Evolutionary conservation across 805 yeast species (phyloP).

Genomic region (Saccharomycopsis sp.): DNA sequence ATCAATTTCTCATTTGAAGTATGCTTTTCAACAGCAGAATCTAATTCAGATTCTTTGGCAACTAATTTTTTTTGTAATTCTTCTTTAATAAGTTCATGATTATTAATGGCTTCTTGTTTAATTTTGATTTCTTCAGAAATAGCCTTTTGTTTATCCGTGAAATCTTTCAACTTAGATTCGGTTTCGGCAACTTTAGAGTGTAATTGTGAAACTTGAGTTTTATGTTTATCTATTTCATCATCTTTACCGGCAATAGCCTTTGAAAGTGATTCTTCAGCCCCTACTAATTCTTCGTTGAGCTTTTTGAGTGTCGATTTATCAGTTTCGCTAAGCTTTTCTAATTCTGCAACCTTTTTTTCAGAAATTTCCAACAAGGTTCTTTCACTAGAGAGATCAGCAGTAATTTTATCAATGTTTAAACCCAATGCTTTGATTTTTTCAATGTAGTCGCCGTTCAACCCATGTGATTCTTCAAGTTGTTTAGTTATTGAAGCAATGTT

Average conservation of each 20-base stretch:
- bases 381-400: conserved; percentile 17
- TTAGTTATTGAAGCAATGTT: neutral
- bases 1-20: neutral
- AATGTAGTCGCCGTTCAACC: neutral
- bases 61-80: conserved; percentile 9
- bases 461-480: neutral
- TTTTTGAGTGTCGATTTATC: neutral
- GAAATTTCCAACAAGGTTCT: conserved; percentile 6
- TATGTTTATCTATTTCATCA: neutral
- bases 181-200: neutral
- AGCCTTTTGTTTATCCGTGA: conserved; percentile 9
- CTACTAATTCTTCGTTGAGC: neutral
- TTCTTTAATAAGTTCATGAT: conserved; percentile 11
- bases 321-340: conserved; percentile 2
- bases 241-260: neutral
- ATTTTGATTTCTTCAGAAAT: conserved; percentile 9
- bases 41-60: conserved; percentile 5
- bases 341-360: neutral
- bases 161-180: conserved; percentile 1
- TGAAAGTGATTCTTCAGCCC: neutral
- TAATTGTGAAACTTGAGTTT: neutral
- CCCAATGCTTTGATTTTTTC: neutral
- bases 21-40: neutral
- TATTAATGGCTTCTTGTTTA: conserved; percentile 8
- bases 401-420: conserved; percentile 9